A percentile compares a stretch with the other conserved stretches of the same genome.
These are phyloP conservation scores for Aspergillus incahuasiensis DNA, from an alignment of 495 filamentous ascomycete species.

Conservation along the genomic window DNA sequence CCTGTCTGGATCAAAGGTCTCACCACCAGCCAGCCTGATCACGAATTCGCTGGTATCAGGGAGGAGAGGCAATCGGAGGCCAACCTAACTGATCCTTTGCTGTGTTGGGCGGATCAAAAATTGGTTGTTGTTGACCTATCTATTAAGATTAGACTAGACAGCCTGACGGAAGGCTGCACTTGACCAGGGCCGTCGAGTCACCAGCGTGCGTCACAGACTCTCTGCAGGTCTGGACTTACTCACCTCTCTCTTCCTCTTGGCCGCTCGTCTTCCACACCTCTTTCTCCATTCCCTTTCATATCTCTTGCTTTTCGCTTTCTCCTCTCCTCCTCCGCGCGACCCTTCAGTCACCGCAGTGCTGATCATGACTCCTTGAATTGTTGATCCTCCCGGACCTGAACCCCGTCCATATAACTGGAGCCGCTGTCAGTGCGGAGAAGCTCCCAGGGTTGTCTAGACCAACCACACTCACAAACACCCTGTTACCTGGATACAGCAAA, in stretches of 20 bases:
- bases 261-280: constrained; percentile 20
- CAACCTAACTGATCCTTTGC: not conserved
- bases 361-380: constrained; percentile 22
- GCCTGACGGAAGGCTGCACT: constrained; percentile 12
- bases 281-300: constrained; percentile 19
- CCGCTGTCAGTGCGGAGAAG: constrained; percentile 44
- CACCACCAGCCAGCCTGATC: not conserved
- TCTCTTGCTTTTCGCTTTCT: constrained; percentile 15
- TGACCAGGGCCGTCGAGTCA: constrained; percentile 25
- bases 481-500: constrained; percentile 24
- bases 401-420: constrained; percentile 27
- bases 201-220: constrained; percentile 31
- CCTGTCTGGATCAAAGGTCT: not conserved
- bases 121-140: not conserved
- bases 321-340: constrained; percentile 15
- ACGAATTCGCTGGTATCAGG: not conserved
- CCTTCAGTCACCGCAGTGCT: constrained; percentile 1
- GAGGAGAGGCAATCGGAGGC: not conserved
- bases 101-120: not conserved
- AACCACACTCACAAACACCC: constrained; percentile 22
- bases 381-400: constrained; percentile 19
- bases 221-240: constrained; percentile 4
- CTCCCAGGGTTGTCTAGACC: constrained; percentile 33
- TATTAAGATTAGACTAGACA: not conserved
- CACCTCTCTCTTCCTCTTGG: constrained; percentile 39